phyloP scores from a whole-genome alignment of 495 filamentous ascomycete species.

The Trichoderma erinaceum region DNA sequence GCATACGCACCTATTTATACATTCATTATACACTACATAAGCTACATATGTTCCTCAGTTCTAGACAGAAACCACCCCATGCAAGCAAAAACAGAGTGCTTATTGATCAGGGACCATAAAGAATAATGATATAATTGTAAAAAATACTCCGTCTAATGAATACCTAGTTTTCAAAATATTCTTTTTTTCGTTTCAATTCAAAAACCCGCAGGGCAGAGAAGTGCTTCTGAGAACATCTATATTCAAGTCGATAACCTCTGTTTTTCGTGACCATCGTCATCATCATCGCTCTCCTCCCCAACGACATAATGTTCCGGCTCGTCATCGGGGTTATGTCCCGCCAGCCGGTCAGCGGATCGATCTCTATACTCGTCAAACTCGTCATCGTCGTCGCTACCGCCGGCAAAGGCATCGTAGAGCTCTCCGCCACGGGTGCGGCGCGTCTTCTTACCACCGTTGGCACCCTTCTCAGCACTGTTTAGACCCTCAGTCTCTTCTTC shows the following conservation, averaged over 20 bases:
- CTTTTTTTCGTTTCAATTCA: background rate
- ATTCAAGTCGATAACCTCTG: background rate
- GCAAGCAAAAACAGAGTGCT: background rate
- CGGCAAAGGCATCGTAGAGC: conserved; percentile 91
- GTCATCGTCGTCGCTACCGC: conserved; percentile 64
- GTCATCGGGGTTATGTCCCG: conserved; percentile 13
- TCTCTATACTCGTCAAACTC: conserved; percentile 42
- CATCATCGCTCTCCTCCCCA: conserved; percentile 27
- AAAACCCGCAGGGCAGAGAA: background rate
- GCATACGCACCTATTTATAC: no score
- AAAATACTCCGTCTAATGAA: background rate
- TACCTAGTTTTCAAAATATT: background rate
- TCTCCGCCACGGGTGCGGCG: conserved; percentile 63
- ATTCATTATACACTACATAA: no score
- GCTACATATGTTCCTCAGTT: background rate
- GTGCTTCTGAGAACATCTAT: background rate
- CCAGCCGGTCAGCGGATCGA: conserved; percentile 9
- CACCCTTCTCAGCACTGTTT: conserved; percentile 25
- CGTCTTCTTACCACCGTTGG: conserved; percentile 27
- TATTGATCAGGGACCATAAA: background rate
- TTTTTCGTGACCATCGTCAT: conserved; percentile 19
- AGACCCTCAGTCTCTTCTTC: conserved; percentile 66
- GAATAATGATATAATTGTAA: background rate
- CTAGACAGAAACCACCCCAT: background rate
- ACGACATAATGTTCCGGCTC: conserved; percentile 27